Percentiles rank a stretch among this genome's conserved stretches.
Evolutionary conservation across 2,329 filamentous ascomycete species (phyloP).

Genomic region (Stromatinia cepivora): DNA sequence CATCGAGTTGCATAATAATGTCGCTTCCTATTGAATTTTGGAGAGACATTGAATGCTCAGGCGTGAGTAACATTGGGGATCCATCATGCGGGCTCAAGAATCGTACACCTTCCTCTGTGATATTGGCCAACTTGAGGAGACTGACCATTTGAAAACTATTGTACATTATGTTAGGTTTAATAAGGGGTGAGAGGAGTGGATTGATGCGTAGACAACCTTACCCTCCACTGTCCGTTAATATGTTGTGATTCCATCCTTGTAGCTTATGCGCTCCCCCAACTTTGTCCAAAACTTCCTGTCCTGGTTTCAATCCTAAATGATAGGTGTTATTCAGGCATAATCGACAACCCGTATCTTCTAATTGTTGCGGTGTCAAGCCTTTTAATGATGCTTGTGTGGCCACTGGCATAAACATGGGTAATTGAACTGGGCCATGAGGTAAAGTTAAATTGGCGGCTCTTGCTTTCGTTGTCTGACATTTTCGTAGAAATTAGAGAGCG

Average conservation of each 20-base stretch:
- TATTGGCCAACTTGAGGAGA: conserved; percentile 84
- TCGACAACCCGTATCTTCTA: conserved; percentile 85
- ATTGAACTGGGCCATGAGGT: conserved; percentile 85
- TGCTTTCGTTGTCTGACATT: conserved; percentile 80
- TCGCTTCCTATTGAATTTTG: conserved; percentile 98
- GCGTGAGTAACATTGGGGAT: conserved; percentile 92
- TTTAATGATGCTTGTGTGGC: conserved; percentile 96
- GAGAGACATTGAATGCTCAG: conserved; percentile 92
- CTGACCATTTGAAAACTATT: conserved; percentile 98
- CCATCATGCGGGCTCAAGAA: conserved; percentile 97
- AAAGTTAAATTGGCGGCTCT: conserved; percentile 84
- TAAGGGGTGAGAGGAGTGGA: background rate
- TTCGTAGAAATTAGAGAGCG: conserved; percentile 15
- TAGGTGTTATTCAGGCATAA: conserved; percentile 98
- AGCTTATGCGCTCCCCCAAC: conserved; percentile 92
- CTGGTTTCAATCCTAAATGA: conserved; percentile 91
- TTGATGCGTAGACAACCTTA: conserved; percentile 43
- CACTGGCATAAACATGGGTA: conserved; percentile 98
- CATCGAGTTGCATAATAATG: conserved; percentile 99
- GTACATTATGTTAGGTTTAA: conserved; percentile 13
- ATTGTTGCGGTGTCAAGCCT: conserved; percentile 86
- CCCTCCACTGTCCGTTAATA: conserved; percentile 80
- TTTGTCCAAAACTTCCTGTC: conserved; percentile 81
- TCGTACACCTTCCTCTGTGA: conserved; percentile 90
- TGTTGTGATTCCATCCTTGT: conserved; percentile 93